Base-by-base conservation (phyloP, 306 rosid genomes). In the Vicia villosa region DNA sequence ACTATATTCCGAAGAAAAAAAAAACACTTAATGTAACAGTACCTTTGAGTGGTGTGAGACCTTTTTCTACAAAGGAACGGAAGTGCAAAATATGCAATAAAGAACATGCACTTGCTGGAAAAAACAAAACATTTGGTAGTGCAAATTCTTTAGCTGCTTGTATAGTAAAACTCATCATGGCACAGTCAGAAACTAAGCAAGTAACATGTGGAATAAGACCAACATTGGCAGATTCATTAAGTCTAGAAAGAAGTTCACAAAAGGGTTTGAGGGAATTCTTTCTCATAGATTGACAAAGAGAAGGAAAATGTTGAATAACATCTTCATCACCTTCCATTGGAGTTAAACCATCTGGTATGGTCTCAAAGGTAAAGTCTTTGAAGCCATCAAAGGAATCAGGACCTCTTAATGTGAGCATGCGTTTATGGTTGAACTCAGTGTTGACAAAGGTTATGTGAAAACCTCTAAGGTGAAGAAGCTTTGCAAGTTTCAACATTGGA, bases 91-190 rank as follows among this genome's bases (percentile, higher is more conserved):
- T n/a, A n/a, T n/a, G n/a, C n/a, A n/a, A n/a, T n/a, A n/a, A n/a
- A n/a, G n/a, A n/a, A n/a, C n/a, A n/a, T n/a, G n/a, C n/a, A n/a
- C n/a, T n/a, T 1, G 26, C 17, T 4, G 81, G 54, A 30, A 8
- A 40, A 50, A 50, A 49, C 14, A 69, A 3, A n/a, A 64, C 26
- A 2, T 11, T 4, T 12, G 80, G 80, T n/a, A 76, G 36, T 26
- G 24, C 42, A 37, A 76, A 13, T 30, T 77, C 72, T 62, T 51
- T 17, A 17, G 81, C 81, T 30, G 52, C 81, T 69, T 52, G 61
- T 26, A 62, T 17, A 8, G 80, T 12, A 16, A 76, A 69, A 20
- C 10, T 0, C 75, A 76, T 69, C 19, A 0, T n/a, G n/a, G n/a
- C 0, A 20, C 1, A 0, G 13, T 68, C 73, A 20, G 62, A 51